These are phyloP conservation scores for Syncephalastrum racemosum DNA, from an alignment of 371 early-diverging fungal species.

Conservation along the genomic window DNA sequence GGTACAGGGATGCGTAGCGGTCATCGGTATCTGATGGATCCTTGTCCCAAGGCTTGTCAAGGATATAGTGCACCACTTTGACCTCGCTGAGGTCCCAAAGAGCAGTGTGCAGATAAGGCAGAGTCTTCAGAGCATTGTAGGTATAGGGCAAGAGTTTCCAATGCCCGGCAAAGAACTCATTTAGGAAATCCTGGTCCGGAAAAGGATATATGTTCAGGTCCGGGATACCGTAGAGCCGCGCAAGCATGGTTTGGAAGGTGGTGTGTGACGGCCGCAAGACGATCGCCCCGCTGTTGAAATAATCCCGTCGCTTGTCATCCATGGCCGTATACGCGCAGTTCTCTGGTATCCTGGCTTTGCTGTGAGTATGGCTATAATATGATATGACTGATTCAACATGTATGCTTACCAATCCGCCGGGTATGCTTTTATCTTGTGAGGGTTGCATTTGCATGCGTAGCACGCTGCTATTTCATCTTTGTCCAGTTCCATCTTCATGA, in stretches of 20 bases:
- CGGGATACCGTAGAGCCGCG: slow-evolving; percentile 13
- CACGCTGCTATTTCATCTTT: slow-evolving; percentile 32
- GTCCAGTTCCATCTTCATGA: slow-evolving; percentile 38
- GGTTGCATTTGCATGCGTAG: slow-evolving; percentile 53
- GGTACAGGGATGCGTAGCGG: too few relatives aligned
- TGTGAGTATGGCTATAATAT: not conserved
- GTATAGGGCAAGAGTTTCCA: slow-evolving; percentile 42
- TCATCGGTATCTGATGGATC: too few relatives aligned
- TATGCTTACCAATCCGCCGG: slow-evolving; percentile 38
- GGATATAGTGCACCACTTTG: slow-evolving; percentile 32
- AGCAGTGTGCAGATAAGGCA: slow-evolving; percentile 29
- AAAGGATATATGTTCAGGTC: slow-evolving; percentile 34
- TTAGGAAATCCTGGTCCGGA: slow-evolving; percentile 56
- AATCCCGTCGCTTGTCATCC: slow-evolving; percentile 15
- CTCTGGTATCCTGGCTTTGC: slow-evolving; percentile 34
- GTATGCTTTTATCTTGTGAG: slow-evolving; percentile 29
- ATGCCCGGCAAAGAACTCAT: slow-evolving; percentile 32
- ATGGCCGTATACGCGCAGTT: slow-evolving; percentile 42
- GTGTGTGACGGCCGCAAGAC: slow-evolving; percentile 38
- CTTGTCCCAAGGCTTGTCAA: slow-evolving; percentile 30
- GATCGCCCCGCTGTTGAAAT: slow-evolving; percentile 54
- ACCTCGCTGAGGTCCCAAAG: slow-evolving; percentile 33
- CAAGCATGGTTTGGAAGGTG: slow-evolving; percentile 28
- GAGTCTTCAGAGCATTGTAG: slow-evolving; percentile 53
- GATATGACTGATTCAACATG: slow-evolving; percentile 5